Base-by-base conservation (phyloP, 805 yeast genomes). In the Nematodospora valgi region DNA sequence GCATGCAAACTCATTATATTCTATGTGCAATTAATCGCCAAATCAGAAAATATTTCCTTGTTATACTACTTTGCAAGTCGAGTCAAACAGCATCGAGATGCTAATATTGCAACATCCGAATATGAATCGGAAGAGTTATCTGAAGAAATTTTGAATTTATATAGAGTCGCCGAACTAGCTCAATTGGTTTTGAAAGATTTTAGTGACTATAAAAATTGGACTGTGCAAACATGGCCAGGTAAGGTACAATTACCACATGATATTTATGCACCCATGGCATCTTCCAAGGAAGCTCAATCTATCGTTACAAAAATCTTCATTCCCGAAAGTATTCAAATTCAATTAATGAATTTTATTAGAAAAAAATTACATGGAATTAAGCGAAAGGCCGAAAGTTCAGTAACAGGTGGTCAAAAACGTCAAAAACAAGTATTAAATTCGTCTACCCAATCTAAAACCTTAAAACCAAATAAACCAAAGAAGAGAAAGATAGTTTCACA, bases 171-270 rank as follows among this genome's bases (percentile, higher is more conserved):
- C 1, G 96, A 88, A 47, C 56, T 88, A 26, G 67, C 87, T 1
- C 94, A 85, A 53, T 57, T 83, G 38, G 61, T 77, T 5, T 66
- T 87, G 30, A 73, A 79, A 36, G 77, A 74, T 37, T 59, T 77
- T 16, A 74, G 80, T 27, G 80, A 74, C 16, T 49, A 59, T 16
- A 78, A 72, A 47, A 70, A 68, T 29, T 86, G 95, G 95, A 72
- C 73, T 15, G 64, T 84, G 37, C 74, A 80, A 16, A 78, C 88
- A 0, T 88, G 89, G 78, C 94, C 95, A 0, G 94, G 91, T 1
- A 83, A 81, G 47, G 56, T 83, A 12, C 74, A 76, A 13, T 55
- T 87, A 13, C 81, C 91, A 0, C 58, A 69, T n/a, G 96, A 87
- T 50, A 52, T 85, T 6, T 86, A 72, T 56, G 61, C 68, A n/a